phyloP scores from a whole-genome alignment of 768 basidiomycete species.

The Amanita polypyramis region DNA sequence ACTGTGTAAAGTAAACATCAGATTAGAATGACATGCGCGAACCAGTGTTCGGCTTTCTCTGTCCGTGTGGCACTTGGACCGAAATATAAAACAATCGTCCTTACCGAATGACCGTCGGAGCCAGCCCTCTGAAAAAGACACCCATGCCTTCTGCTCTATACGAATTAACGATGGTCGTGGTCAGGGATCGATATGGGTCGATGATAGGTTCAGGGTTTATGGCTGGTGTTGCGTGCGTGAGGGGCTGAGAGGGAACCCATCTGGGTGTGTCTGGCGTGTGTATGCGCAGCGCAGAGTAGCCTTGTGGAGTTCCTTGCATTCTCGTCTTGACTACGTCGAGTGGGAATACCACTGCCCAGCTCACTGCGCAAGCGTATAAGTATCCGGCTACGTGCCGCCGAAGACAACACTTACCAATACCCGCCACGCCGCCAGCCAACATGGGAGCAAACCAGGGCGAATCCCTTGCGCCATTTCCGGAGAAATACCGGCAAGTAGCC shows the following conservation, averaged over 20 bases:
- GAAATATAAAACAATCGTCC: slow-evolving; percentile 13
- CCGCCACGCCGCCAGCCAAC: slow-evolving; percentile 68
- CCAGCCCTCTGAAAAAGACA: slow-evolving; percentile 70
- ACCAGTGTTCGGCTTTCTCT: no score
- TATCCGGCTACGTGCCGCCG: not conserved
- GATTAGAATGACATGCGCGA: no score
- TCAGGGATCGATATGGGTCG: slow-evolving; percentile 50
- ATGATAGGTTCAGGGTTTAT: not conserved
- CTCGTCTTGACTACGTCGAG: slow-evolving; percentile 88
- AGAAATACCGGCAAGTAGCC: slow-evolving; percentile 45
- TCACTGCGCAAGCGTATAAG: slow-evolving; percentile 25
- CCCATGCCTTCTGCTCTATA: slow-evolving; percentile 53
- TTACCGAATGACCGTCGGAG: slow-evolving; percentile 74
- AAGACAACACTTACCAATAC: slow-evolving; percentile 32
- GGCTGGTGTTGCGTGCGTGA: not conserved
- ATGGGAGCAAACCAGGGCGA: slow-evolving; percentile 49
- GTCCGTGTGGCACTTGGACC: not conserved
- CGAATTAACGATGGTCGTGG: slow-evolving; percentile 47
- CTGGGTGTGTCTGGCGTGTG: not conserved
- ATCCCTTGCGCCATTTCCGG: slow-evolving; percentile 20
- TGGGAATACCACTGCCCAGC: slow-evolving; percentile 80
- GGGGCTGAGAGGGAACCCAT: not conserved
- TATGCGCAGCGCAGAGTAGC: not conserved
- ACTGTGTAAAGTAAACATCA: slow-evolving; percentile 30
- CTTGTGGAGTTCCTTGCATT: slow-evolving; percentile 44